These are phyloP conservation scores for Blastocystis sp. DNA, from an alignment of 352 stramenopile species.

Conservation along the genomic window DNA sequence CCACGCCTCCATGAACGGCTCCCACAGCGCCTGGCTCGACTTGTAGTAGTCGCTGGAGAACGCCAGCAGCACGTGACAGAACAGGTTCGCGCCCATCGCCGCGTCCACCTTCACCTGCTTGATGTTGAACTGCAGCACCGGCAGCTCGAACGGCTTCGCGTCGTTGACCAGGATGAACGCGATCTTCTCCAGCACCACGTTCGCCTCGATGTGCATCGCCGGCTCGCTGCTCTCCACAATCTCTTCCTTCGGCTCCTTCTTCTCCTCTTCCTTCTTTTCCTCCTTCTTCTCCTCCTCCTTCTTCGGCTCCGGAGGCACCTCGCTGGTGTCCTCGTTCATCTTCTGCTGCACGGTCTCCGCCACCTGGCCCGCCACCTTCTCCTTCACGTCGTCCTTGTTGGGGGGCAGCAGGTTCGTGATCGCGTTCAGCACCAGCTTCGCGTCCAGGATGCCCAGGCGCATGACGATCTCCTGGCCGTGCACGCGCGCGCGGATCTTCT, in stretches of 20 bases:
- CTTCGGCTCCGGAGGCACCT: neutral
- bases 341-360: neutral
- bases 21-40: constrained; percentile 52
- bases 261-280: neutral
- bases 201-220: constrained; percentile 37
- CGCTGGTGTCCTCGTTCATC: neutral
- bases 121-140: constrained; percentile 60
- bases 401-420: constrained; percentile 44
- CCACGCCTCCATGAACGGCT: constrained; percentile 69
- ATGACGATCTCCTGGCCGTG: constrained; percentile 26
- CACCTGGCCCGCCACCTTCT: neutral
- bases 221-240: neutral
- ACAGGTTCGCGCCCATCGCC: constrained; percentile 45
- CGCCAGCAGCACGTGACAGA: constrained; percentile 5
- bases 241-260: neutral
- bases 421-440: constrained; percentile 56
- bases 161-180: constrained; percentile 67
- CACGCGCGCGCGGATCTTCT: constrained; percentile 53
- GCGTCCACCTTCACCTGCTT: constrained; percentile 59
- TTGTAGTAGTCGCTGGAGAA: constrained; percentile 67
- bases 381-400: neutral
- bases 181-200: constrained; percentile 63
- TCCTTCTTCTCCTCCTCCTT: constrained; percentile 22
- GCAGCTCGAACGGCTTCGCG: constrained; percentile 38
- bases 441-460: constrained; percentile 61